These are phyloP conservation scores for Effrenium voratum DNA, from an alignment of 73 alveolate genomes.

Conservation along the genomic window DNA sequence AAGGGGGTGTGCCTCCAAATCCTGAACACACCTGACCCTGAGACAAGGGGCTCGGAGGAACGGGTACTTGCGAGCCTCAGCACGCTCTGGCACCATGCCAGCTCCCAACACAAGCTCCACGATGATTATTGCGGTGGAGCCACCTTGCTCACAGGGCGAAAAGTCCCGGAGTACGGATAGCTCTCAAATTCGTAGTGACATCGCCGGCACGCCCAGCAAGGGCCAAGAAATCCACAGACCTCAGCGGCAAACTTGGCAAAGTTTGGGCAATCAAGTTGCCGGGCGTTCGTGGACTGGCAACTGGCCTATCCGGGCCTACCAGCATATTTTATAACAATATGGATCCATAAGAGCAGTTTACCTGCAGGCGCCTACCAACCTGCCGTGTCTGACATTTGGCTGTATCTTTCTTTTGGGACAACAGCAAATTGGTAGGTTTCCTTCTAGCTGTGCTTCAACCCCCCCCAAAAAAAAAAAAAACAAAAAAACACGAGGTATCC, in stretches of 20 bases:
- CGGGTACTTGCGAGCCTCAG: constrained; percentile 67
- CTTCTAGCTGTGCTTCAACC: too few relatives aligned
- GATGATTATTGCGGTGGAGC: constrained; percentile 3
- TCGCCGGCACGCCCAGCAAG: constrained; percentile 93
- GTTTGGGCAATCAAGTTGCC: too few relatives aligned
- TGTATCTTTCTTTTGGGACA: neutral
- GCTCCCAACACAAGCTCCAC: too few relatives aligned
- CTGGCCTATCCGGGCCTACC: too few relatives aligned
- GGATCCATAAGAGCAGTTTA: too few relatives aligned
- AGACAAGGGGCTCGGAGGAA: constrained; percentile 63
- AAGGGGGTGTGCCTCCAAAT: neutral
- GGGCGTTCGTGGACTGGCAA: too few relatives aligned
- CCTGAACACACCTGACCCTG: neutral
- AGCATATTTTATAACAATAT: too few relatives aligned
- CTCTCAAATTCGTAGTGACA: constrained; percentile 77
- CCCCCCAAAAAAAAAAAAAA: too few relatives aligned
- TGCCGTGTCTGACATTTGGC: neutral
- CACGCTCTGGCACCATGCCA: too few relatives aligned
- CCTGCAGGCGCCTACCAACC: neutral
- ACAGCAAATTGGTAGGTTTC: too few relatives aligned
- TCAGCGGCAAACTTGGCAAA: too few relatives aligned
- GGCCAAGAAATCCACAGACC: constrained; percentile 89
- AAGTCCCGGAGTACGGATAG: constrained; percentile 28
- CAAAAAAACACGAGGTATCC: too few relatives aligned
- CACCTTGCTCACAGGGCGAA: neutral